Evolutionary conservation across 1,284 basidiomycete genomes (phyloP), one percentile per base, ranked within the genome.

Genomic region (Pseudomicrostroma phylloplanum): DNA sequence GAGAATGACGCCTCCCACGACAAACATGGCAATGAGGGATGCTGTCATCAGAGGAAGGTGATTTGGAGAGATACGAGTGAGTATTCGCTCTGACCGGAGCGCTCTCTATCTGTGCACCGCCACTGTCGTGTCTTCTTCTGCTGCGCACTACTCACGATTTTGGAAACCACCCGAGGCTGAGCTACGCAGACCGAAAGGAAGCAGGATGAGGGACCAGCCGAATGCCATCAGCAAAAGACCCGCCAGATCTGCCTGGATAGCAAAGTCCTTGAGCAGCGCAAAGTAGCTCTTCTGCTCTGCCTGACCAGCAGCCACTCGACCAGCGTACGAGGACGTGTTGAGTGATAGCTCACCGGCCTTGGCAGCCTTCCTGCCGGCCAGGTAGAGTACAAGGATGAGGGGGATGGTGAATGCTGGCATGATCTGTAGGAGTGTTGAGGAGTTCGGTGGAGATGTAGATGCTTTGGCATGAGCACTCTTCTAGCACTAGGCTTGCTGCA

Each of bases 1-100:
- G 66, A 81, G 77, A 41, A 80, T 63, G 21, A 80, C 56, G 2
- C 73, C 78, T 25, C 81, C 81, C 23, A 80, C 71, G 43, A 73
- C 71, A 57, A 80, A 73, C 76, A 82, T 78, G 58, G 81, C 80
- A 59, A 82, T 81, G 57, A 82, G 71, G 1, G 74, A 61, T 71
- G 76, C 73, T 62, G 80, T 81, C 19, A 72, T 55, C 79, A 80
- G 17, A 71, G 69, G 59, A 79, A 75, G 13, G 72, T 79, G 36
- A 81, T 63, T 48, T 81, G n/a, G n/a, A n/a, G n/a, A n/a, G n/a
- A n/a, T n/a, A n/a, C n/a, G n/a, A n/a, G n/a, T n/a, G n/a, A n/a
- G n/a, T n/a, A n/a, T n/a, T n/a, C n/a, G n/a, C n/a, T n/a, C n/a
- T n/a, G n/a, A n/a, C n/a, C n/a, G n/a, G n/a, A n/a, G n/a, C n/a